These are phyloP conservation scores for Ochetophila trinervis DNA, from an alignment of 306 rosid species.

Conservation along the genomic window DNA sequence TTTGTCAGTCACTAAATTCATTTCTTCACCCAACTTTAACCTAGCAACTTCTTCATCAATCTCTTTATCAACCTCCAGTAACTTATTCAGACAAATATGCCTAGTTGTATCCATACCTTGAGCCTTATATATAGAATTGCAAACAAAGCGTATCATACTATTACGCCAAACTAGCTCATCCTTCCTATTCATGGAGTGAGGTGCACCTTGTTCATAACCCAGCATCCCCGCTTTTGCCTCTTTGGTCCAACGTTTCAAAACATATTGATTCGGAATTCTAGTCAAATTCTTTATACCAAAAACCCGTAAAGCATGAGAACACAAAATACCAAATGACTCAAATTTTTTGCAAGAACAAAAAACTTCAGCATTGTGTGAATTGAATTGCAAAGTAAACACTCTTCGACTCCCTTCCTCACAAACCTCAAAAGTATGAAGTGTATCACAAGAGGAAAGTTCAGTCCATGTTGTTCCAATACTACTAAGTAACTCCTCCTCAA, in stretches of 20 bases:
- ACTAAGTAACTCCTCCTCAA: background rate
- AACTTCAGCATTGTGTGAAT: background rate
- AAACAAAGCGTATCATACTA: too few species aligned
- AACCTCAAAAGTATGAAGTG: background rate
- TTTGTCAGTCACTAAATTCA: too few species aligned
- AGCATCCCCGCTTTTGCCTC: too few species aligned
- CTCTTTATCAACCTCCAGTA: too few species aligned
- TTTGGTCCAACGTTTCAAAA: background rate
- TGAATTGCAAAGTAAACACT: background rate
- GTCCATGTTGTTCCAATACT: background rate
- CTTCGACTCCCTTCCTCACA: background rate
- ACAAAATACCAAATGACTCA: background rate
- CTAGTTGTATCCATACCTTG: too few species aligned
- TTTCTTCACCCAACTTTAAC: too few species aligned
- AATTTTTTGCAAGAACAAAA: background rate
- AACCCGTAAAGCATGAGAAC: background rate
- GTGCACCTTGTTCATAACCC: too few species aligned
- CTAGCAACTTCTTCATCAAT: too few species aligned
- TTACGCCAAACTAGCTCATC: too few species aligned
- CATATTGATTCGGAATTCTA: background rate
- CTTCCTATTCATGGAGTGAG: too few species aligned
- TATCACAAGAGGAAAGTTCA: background rate
- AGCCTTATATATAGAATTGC: too few species aligned
- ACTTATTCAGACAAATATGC: too few species aligned
- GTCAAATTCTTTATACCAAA: background rate